Base-by-base conservation (phyloP, 1,139 yeast species). In the Magnusiomyces fungicola region DNA sequence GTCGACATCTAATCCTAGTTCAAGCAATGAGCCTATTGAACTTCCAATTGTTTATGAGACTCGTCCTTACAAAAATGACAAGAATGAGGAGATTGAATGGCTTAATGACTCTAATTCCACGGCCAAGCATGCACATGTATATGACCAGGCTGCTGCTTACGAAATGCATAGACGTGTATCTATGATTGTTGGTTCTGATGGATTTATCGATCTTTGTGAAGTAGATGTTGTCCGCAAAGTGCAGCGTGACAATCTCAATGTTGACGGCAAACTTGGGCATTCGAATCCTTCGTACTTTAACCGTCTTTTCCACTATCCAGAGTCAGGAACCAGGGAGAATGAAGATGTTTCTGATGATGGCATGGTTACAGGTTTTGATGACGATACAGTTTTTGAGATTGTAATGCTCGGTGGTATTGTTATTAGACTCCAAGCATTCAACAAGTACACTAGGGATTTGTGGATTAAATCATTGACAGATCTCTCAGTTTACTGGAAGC, bases 131-230 rank as follows among this genome's bases (percentile, higher is more conserved):
- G 80, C 82, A 56, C 66, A 68, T 1, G 56, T 61, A n/a, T 61
- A 69, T 22, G 96, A 89, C 60, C 57, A 62, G 1, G 65, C 67
- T 42, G 94, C 95, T 0, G 58, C 78, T 21, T 70, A 71, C 38
- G 94, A 87, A 55, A 75, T 76, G 47, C 81, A 81, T 54, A 71
- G 96, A 50, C 73, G 83, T 48, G 68, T 80, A 0, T 71, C 74
- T 27, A 76, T 78, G 52, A 64, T 86, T 1, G 65, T 78, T 1
- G 76, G 76, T 47, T 76, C 95, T 0, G 76, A 77, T 30, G 81
- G 82, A 0, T 68, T 83, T 27, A 61, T 89, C 4, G 87, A 87
- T 60, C 58, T 89, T 49, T 65, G 76, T 19, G 71, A 74, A 19
- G 73, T 85, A 3, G 66, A 62, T 2, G 66, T 64, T 0, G 68